These are phyloP conservation scores for Candida buenavistaensis DNA, from an alignment of 1,139 yeast genomes.

Conservation along the genomic window DNA sequence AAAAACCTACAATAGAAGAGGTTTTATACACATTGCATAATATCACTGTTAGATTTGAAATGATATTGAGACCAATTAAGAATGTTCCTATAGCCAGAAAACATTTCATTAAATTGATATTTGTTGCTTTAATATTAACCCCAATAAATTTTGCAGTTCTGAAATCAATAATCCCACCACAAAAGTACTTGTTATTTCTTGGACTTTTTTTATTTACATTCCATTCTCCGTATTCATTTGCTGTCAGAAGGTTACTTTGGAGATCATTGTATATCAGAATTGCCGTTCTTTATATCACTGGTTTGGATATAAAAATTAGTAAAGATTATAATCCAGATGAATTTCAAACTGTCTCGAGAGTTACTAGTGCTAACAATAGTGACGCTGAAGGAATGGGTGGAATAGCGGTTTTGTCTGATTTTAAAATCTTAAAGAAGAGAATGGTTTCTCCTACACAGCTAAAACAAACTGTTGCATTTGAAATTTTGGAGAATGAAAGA, in stretches of 20 bases:
- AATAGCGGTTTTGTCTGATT: constrained; percentile 32
- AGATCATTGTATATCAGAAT: constrained; percentile 50
- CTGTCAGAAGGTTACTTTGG: constrained; percentile 53
- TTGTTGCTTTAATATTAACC: constrained; percentile 38
- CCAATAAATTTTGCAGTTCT: constrained; percentile 48
- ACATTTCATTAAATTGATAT: constrained; percentile 31
- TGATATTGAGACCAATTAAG: constrained; percentile 43
- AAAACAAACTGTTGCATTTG: constrained; percentile 50
- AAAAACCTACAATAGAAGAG: constrained; percentile 59
- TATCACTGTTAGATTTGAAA: constrained; percentile 46
- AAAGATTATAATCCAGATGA: constrained; percentile 17
- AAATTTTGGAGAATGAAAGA: constrained; percentile 57
- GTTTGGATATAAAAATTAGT: constrained; percentile 36
- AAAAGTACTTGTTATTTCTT: constrained; percentile 32
- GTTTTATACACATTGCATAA: constrained; percentile 53
- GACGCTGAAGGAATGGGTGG: constrained; percentile 24
- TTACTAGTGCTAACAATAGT: constrained; percentile 26
- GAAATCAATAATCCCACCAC: constrained; percentile 36
- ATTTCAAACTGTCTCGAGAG: constrained; percentile 19
- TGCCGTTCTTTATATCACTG: constrained; percentile 45
- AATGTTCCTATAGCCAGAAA: constrained; percentile 27
- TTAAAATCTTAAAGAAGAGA: constrained; percentile 41
- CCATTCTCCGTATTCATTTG: constrained; percentile 55
- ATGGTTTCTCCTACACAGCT: constrained; percentile 43
- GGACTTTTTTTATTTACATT: constrained; percentile 48